Percentiles rank a stretch among this genome's conserved stretches.
phyloP scores from a whole-genome alignment of 257 asterid species.

The Solanum pinnatisectum region DNA sequence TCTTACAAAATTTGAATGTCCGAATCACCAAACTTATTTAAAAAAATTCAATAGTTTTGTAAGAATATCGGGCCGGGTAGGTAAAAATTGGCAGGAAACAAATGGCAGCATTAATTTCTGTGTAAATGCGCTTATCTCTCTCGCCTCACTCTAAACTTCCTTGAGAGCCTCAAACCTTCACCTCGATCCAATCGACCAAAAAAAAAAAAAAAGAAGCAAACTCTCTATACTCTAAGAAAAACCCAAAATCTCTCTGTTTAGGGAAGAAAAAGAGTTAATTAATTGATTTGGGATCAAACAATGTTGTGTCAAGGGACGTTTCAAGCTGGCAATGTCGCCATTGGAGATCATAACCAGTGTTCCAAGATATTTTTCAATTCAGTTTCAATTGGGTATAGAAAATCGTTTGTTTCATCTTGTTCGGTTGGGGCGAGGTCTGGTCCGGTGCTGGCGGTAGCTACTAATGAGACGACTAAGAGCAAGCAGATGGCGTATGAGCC shows the following conservation, averaged over 20 bases:
- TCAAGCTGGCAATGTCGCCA: background rate
- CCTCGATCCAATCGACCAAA: background rate
- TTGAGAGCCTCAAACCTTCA: background rate
- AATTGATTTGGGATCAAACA: background rate
- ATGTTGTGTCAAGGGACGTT: slow-evolving; percentile 21
- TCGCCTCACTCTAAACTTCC: background rate
- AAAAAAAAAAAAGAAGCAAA: background rate
- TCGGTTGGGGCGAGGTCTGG: background rate
- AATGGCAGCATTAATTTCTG: background rate
- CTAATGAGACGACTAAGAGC: slow-evolving; percentile 47
- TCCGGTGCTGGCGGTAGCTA: slow-evolving; percentile 42
- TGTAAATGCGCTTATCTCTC: background rate
- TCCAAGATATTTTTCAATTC: slow-evolving; percentile 2
- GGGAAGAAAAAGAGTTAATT: background rate
- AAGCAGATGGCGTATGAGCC: slow-evolving; percentile 30
- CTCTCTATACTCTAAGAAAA: background rate
- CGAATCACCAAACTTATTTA: no score
- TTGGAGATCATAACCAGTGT: background rate
- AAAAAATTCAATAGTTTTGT: background rate
- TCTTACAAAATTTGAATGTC: fast-evolving
- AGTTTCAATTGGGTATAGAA: background rate
- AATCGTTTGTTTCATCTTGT: background rate
- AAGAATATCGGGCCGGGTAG: background rate
- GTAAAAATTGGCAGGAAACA: background rate
- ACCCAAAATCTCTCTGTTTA: background rate